Conservation (phyloP, 1,284 basidiomycete genomes). For the Leccinum ponderosum region DNA sequence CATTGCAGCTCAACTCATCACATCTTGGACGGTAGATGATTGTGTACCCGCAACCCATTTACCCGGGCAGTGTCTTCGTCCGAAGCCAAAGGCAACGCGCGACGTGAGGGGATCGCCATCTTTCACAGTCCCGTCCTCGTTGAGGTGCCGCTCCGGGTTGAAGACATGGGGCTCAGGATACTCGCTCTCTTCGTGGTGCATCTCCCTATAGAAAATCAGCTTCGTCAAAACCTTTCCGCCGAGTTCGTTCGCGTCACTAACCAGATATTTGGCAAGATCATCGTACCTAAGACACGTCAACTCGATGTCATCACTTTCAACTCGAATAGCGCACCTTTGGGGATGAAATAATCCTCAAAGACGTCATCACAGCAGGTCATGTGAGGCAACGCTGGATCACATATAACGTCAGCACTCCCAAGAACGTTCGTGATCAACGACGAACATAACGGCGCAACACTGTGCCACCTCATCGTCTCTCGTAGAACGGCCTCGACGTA, state of each 20-base stretch:
- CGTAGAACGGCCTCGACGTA: constrained; percentile 35
- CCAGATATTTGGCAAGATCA: constrained; percentile 34
- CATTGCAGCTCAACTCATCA: not conserved
- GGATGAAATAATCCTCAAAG: constrained; percentile 35
- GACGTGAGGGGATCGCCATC: constrained; percentile 29
- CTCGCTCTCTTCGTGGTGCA: constrained; percentile 33
- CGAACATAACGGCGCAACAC: constrained; percentile 30
- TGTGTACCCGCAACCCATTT: constrained; percentile 32
- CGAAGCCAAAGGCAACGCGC: constrained; percentile 34
- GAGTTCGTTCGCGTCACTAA: constrained; percentile 13
- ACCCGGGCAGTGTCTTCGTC: constrained; percentile 36
- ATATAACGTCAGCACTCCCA: constrained; percentile 9
- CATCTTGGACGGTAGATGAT: too few relatives aligned
- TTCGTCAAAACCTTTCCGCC: not conserved
- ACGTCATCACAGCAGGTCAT: constrained; percentile 29
- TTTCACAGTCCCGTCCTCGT: constrained; percentile 23
- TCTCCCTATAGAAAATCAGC: constrained; percentile 19
- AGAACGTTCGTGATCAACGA: not conserved
- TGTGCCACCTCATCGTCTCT: constrained; percentile 38
- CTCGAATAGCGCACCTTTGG: constrained; percentile 21
- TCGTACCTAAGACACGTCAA: constrained; percentile 22
- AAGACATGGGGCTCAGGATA: constrained; percentile 28
- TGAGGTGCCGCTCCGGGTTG: constrained; percentile 29
- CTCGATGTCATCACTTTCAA: not conserved
- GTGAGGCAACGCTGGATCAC: constrained; percentile 28